A percentile compares a stretch with the other conserved stretches of the same genome.
Conservation (phyloP, 116 monocot species). For the Phalaenopsis hybrid region DNA sequence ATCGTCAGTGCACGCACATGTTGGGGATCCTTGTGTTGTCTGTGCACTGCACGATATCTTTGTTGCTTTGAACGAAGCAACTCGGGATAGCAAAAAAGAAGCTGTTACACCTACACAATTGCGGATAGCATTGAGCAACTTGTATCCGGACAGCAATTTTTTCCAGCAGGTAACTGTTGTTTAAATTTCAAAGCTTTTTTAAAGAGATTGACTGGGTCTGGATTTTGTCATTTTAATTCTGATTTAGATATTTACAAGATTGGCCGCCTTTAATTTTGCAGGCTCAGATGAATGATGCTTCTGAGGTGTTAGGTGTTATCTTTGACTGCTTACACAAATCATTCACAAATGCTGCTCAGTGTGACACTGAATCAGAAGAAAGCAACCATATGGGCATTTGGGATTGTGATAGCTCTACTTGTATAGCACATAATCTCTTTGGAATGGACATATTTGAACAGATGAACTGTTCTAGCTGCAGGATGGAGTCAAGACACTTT, state of each 20-base stretch:
- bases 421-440: conserved; percentile 73
- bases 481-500: conserved; percentile 63
- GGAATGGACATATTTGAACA: conserved; percentile 90
- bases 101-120: conserved; percentile 68
- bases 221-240: not conserved
- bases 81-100: conserved; percentile 25
- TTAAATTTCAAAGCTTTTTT: not conserved
- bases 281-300: conserved; percentile 99
- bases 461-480: conserved; percentile 79
- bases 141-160: conserved; percentile 87
- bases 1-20: conserved; percentile 50
- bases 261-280: conserved; percentile 26
- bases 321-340: conserved; percentile 87
- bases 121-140: conserved; percentile 82
- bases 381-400: conserved; percentile 45
- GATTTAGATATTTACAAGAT: not conserved
- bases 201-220: not conserved
- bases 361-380: conserved; percentile 31
- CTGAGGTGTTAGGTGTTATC: conserved; percentile 86
- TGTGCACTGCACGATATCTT: conserved; percentile 84
- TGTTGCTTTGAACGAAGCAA: conserved; percentile 48
- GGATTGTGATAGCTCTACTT: conserved; percentile 67
- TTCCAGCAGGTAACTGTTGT: conserved; percentile 73
- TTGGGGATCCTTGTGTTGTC: conserved; percentile 78
- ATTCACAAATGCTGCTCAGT: conserved; percentile 32